A percentile compares a stretch with the other conserved stretches of the same genome.
These are phyloP conservation scores for Scopulariopsis brevicaulis DNA, from an alignment of 2,329 filamentous ascomycete species.

Conservation along the genomic window DNA sequence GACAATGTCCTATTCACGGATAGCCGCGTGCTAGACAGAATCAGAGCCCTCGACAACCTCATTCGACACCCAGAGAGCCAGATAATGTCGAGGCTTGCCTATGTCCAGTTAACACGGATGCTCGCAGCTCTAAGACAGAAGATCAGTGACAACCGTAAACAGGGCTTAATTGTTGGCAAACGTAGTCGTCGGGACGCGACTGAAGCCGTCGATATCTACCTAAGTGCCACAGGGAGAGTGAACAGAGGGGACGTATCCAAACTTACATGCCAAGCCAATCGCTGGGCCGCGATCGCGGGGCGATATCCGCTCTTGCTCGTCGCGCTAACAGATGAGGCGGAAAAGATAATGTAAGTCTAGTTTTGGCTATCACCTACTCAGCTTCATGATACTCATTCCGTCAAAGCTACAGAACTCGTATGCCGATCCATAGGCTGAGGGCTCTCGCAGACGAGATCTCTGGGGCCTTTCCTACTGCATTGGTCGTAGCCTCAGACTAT, in stretches of 20 bases:
- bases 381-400: background rate
- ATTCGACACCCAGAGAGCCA: background rate
- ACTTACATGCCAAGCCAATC: background rate
- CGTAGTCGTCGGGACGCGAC: background rate
- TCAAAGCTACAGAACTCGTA: conserved; percentile 4
- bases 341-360: background rate
- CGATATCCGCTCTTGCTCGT: background rate
- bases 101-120: background rate
- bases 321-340: background rate
- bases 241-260: background rate
- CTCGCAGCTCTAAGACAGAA: background rate
- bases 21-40: background rate
- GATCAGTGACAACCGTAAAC: background rate
- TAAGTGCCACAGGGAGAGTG: background rate
- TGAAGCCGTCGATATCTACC: background rate
- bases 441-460: too few species aligned
- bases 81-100: background rate
- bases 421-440: too few species aligned
- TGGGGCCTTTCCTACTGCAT: too few species aligned
- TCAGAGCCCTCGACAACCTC: background rate
- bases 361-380: background rate
- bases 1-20: background rate
- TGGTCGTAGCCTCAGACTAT: too few species aligned
- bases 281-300: background rate
- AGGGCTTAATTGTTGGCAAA: background rate